phyloP scores from a whole-genome alignment of 106 monocot genomes.

The Platanthera guangdongensis region DNA sequence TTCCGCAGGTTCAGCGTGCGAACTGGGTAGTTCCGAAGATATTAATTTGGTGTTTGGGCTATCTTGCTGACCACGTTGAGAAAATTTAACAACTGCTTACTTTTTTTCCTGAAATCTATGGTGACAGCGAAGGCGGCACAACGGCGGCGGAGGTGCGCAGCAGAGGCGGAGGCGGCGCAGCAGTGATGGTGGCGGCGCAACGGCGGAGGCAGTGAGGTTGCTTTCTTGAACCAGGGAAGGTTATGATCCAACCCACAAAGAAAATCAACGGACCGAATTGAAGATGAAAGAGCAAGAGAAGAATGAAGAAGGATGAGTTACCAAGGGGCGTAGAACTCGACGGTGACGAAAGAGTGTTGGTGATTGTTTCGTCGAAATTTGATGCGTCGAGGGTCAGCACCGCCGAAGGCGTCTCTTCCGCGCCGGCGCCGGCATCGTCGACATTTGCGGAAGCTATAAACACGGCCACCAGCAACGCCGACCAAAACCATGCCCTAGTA shows the following conservation, averaged over 20 bases:
- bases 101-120: too few relatives aligned
- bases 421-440: slow-evolving; percentile 24
- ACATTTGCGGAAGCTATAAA: slow-evolving; percentile 5
- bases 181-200: too few relatives aligned
- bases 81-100: too few relatives aligned
- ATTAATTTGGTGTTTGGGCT: too few relatives aligned
- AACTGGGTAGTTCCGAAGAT: too few relatives aligned
- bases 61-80: too few relatives aligned
- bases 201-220: too few relatives aligned
- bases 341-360: slow-evolving; percentile 70
- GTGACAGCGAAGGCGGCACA: too few relatives aligned
- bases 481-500: slow-evolving; percentile 25
- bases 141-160: too few relatives aligned
- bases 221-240: too few relatives aligned
- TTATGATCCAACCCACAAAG: not conserved
- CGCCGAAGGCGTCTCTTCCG: slow-evolving; percentile 9
- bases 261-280: not conserved
- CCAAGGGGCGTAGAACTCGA: slow-evolving; percentile 96
- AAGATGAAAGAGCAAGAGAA: not conserved
- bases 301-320: slow-evolving; percentile 6
- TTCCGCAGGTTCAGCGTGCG: too few relatives aligned
- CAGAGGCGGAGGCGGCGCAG: too few relatives aligned
- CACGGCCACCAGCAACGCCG: slow-evolving; percentile 12
- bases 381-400: slow-evolving; percentile 64
- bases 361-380: slow-evolving; percentile 47